A percentile compares a stretch with the other conserved stretches of the same genome.
Conservation (phyloP, 345 rosid genomes). For the Brassica carinata region DNA sequence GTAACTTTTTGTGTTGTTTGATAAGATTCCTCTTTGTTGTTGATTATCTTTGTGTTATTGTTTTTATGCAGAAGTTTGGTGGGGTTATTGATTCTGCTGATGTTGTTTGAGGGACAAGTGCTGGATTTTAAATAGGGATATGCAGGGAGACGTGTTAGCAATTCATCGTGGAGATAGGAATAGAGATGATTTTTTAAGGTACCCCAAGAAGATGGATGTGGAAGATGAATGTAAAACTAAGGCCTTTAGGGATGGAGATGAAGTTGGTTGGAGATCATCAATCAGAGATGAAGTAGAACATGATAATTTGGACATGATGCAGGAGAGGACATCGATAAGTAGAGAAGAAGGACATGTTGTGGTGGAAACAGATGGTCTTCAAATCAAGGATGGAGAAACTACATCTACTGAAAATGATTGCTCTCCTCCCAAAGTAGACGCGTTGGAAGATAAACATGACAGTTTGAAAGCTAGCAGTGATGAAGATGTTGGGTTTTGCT, state of each 20-base stretch:
- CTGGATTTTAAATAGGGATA: conserved; percentile 18
- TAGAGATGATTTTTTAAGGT: conserved; percentile 23
- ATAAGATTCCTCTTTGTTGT: neutral
- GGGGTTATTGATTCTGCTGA: conserved; percentile 8
- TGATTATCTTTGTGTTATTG: neutral
- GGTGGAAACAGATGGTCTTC: conserved; percentile 19
- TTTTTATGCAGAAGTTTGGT: neutral
- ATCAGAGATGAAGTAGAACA: neutral
- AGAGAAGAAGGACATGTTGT: conserved; percentile 5
- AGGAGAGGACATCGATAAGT: conserved; percentile 7
- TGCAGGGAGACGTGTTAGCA: conserved; percentile 40
- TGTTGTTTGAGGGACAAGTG: conserved; percentile 24
- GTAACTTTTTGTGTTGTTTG: neutral
- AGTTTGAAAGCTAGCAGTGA: conserved; percentile 12
- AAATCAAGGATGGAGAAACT: conserved; percentile 3
- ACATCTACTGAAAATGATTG: neutral
- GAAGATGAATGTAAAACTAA: neutral
- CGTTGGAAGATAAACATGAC: conserved; percentile 13
- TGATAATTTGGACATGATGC: neutral
- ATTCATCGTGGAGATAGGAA: conserved; percentile 32
- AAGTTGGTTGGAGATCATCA: conserved; percentile 36
- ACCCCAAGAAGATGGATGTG: conserved; percentile 28
- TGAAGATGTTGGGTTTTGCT: conserved; percentile 1
- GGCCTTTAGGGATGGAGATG: conserved; percentile 20
- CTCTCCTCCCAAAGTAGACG: neutral